Conservation (phyloP, 1,284 basidiomycete genomes). For the Mycena citricolor region DNA sequence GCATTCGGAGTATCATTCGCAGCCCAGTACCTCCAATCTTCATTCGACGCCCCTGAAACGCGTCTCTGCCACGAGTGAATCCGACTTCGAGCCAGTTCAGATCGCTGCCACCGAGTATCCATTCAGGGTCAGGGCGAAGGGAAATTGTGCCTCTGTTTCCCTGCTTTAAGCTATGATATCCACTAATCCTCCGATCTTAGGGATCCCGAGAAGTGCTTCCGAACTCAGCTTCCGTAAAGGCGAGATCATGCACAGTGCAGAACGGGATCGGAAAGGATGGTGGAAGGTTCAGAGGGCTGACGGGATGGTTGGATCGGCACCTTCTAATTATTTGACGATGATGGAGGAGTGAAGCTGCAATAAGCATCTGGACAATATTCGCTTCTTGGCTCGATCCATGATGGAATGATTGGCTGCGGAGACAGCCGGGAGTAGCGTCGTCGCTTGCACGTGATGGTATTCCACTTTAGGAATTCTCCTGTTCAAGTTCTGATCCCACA, state of each 20-base stretch:
- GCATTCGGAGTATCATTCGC: too few species aligned
- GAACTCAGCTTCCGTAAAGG: conserved; percentile 95
- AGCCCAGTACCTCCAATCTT: too few species aligned
- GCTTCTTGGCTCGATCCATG: too few species aligned
- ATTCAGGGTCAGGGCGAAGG: conserved; percentile 14
- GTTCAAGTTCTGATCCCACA: too few species aligned
- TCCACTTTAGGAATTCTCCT: too few species aligned
- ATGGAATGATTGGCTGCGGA: too few species aligned
- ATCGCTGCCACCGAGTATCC: conserved; percentile 8
- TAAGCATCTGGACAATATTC: too few species aligned
- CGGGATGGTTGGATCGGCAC: conserved; percentile 68
- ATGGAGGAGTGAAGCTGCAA: too few species aligned
- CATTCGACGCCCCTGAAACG: too few species aligned
- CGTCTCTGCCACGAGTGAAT: background rate
- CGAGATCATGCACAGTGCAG: conserved; percentile 91
- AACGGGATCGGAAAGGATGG: conserved; percentile 88
- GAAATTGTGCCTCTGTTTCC: conserved; percentile 9
- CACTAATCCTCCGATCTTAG: conserved; percentile 3
- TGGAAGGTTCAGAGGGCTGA: conserved; percentile 90
- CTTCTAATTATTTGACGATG: conserved; percentile 21
- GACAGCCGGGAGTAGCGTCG: too few species aligned
- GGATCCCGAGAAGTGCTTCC: conserved; percentile 21
- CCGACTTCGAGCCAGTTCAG: conserved; percentile 1
- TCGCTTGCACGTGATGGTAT: too few species aligned
- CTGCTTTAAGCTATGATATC: too few species aligned